These are phyloP conservation scores for Prunus davidiana DNA, from an alignment of 306 rosid species.

Conservation along the genomic window DNA sequence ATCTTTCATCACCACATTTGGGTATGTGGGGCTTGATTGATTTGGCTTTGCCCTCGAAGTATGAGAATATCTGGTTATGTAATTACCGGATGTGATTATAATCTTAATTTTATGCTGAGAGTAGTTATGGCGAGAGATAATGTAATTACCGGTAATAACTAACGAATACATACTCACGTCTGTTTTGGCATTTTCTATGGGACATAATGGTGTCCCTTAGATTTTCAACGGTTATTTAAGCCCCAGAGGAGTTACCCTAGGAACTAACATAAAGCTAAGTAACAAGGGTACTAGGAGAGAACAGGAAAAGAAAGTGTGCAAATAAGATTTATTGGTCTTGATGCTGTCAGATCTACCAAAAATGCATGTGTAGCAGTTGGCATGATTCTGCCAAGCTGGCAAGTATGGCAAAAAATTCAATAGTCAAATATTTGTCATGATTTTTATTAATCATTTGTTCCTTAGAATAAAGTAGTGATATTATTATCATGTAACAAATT, in stretches of 20 bases:
- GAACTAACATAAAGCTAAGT: neutral
- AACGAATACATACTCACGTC: neutral
- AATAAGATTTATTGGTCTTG: neutral
- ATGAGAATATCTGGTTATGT: neutral
- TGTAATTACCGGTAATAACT: neutral
- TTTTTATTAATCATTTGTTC: neutral
- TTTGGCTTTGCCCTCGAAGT: neutral
- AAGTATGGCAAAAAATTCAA: neutral
- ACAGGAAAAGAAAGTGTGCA: neutral
- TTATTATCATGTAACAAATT: neutral
- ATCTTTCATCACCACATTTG: neutral
- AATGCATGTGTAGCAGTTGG: neutral
- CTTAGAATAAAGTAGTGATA: neutral
- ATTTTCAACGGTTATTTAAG: neutral
- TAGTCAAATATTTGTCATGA: neutral
- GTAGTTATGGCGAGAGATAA: neutral
- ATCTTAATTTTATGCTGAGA: neutral
- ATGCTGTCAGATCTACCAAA: constrained; percentile 1
- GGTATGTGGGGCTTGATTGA: neutral
- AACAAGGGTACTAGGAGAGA: neutral
- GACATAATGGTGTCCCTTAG: neutral
- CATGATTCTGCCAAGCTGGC: neutral
- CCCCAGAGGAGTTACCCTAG: neutral
- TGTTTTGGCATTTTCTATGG: neutral
- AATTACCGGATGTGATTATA: neutral